These are phyloP conservation scores for Lactarius trivialis DNA, from an alignment of 768 basidiomycete species.

Conservation along the genomic window DNA sequence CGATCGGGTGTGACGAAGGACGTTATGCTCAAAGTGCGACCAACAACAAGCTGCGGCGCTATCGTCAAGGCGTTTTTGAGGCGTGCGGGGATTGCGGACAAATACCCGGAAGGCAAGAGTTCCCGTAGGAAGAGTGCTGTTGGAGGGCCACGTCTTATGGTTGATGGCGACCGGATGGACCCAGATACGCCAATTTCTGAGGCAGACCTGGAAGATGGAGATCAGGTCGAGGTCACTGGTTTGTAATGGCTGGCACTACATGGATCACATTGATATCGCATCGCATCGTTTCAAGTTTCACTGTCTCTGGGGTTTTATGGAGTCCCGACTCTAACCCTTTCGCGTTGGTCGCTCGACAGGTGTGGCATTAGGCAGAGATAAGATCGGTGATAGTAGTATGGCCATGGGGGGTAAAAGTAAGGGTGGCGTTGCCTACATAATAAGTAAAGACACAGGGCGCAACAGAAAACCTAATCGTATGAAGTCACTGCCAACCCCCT, in stretches of 20 bases:
- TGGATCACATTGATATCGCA: neutral
- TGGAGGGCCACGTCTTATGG: constrained; percentile 44
- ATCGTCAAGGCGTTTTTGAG: constrained; percentile 73
- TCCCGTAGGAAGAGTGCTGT: constrained; percentile 25
- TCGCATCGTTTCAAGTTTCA: neutral
- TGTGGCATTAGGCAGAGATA: constrained; percentile 10
- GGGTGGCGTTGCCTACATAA: neutral
- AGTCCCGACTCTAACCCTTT: neutral
- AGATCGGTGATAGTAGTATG: neutral
- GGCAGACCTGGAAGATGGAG: constrained; percentile 72
- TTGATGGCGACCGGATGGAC: constrained; percentile 72
- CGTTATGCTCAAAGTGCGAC: constrained; percentile 61
- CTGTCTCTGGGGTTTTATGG: neutral
- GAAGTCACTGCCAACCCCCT: constrained; percentile 41
- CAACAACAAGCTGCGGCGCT: constrained; percentile 68
- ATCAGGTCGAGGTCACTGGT: constrained; percentile 57
- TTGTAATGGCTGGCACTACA: neutral
- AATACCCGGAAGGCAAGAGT: constrained; percentile 39
- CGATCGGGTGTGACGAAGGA: constrained; percentile 53
- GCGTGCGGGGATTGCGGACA: constrained; percentile 52
- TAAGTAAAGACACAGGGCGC: neutral
- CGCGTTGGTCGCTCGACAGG: neutral
- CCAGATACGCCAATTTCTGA: constrained; percentile 54
- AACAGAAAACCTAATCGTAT: neutral
- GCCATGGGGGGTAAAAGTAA: neutral